Evolutionary conservation across 306 rosid species (phyloP).

Genomic region (Calophaca sinica): DNA sequence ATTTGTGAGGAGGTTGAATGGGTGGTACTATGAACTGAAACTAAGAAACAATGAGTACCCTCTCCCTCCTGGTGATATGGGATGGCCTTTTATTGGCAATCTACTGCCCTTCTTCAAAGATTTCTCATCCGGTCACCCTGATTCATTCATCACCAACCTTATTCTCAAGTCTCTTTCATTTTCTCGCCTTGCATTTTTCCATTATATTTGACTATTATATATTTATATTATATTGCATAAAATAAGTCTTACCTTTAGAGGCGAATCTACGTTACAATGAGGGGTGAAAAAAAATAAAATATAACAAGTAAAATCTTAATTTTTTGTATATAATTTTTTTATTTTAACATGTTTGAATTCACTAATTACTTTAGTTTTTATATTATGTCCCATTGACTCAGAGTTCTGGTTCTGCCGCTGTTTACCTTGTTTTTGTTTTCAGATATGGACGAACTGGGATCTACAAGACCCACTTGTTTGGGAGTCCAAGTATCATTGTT

Average conservation of each 20-base stretch:
- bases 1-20: constrained; percentile 1
- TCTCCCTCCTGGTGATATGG: constrained; percentile 33
- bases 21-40: constrained; percentile 17
- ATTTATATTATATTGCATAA: too few relatives aligned
- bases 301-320: too few relatives aligned
- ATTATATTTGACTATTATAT: too few relatives aligned
- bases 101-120: neutral
- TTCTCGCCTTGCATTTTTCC: neutral
- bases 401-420: too few relatives aligned
- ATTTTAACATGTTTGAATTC: too few relatives aligned
- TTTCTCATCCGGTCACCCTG: constrained; percentile 14
- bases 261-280: too few relatives aligned
- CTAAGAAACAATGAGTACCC: neutral
- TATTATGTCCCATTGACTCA: too few relatives aligned
- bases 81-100: constrained; percentile 32
- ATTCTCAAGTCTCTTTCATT: neutral
- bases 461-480: constrained; percentile 26
- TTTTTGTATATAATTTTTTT: too few relatives aligned
- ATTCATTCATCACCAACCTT: constrained; percentile 27
- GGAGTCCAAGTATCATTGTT: constrained; percentile 21
- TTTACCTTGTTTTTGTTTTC: neutral
- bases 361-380: too few relatives aligned
- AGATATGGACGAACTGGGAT: constrained; percentile 24
- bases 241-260: too few relatives aligned
- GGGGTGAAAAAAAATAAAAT: too few relatives aligned